phyloP scores from a whole-genome alignment of 2,329 filamentous ascomycete species.

The Rhinocladiella similis region DNA sequence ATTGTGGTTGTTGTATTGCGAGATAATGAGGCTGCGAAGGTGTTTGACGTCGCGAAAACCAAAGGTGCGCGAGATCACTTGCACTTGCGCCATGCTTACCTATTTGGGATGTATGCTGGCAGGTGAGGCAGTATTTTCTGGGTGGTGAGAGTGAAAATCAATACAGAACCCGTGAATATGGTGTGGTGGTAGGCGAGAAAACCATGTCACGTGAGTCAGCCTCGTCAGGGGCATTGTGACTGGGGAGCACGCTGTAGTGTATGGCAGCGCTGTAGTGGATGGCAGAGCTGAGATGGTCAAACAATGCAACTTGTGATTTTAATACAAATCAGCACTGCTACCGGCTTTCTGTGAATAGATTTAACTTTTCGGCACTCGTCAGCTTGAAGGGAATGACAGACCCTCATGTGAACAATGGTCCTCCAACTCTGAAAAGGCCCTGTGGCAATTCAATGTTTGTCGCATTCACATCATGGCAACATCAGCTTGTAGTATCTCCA shows the following conservation, averaged over 20 bases:
- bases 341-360: too few species aligned
- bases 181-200: neutral
- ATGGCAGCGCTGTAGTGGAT: too few species aligned
- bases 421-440: too few species aligned
- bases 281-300: too few species aligned
- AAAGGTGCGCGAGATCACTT: neutral
- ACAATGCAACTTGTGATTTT: too few species aligned
- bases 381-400: too few species aligned
- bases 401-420: too few species aligned
- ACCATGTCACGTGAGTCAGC: neutral
- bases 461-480: too few species aligned
- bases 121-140: neutral
- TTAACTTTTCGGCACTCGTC: neutral
- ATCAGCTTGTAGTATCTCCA: too few species aligned
- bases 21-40: neutral
- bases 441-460: too few species aligned
- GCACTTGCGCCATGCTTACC: neutral
- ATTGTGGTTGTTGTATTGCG: neutral
- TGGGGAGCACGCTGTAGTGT: neutral
- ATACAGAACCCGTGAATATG: neutral
- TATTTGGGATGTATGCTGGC: neutral
- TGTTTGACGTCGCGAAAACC: neutral
- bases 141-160: neutral
- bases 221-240: neutral
- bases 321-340: too few species aligned